Evolutionary conservation across 345 rosid genomes (phyloP), one percentile per base, ranked within the genome.

Genomic region (Aethionema arabicum): DNA sequence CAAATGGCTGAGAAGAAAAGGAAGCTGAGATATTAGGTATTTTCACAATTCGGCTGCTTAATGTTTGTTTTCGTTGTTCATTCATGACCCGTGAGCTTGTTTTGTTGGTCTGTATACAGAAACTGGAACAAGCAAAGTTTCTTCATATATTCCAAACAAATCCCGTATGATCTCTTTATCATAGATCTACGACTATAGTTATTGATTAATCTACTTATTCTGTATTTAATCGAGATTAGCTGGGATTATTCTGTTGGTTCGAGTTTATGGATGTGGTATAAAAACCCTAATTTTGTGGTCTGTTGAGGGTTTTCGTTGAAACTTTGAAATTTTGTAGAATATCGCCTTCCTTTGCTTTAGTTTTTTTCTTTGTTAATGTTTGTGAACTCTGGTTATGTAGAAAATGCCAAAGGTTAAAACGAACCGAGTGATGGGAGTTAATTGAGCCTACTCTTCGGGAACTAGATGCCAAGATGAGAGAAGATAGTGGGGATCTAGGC

Each of bases 401-500:
- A 32, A 33, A 48, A 50, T 83, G 97, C 92, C 95, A 0, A 90
- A 90, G 81, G 81, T 83, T 27, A 85, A 75, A 75, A 87, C 97
- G 0, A 87, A 78, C 65, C 76, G 86, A 14, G 76, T 81, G 32
- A 5, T 90, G 90, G 90, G 87, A 90, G 59, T 74, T 87, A 70
- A 85, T 87, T 6, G 95, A 87, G 78, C 95, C 91, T 52, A 86
- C 91, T 5, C 83, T 86, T 21, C 75, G 79, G 21, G 90, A 80
- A 35, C 70, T 80, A 2, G 84, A 80, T 57, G 84, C 83, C 0
- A 80, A 85, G 80, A 90, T 83, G 97, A 78, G 90, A 77, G 95
- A 90, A 80, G 92, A n/a, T n/a, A n/a, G n/a, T n/a, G n/a, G n/a
- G 81, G 92, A 87, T 8, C 92, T 87, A 2, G 27, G 27, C 27